Evolutionary conservation across 495 filamentous ascomycete genomes (phyloP).

Genomic region (Saxophila tyrrhenica): DNA sequence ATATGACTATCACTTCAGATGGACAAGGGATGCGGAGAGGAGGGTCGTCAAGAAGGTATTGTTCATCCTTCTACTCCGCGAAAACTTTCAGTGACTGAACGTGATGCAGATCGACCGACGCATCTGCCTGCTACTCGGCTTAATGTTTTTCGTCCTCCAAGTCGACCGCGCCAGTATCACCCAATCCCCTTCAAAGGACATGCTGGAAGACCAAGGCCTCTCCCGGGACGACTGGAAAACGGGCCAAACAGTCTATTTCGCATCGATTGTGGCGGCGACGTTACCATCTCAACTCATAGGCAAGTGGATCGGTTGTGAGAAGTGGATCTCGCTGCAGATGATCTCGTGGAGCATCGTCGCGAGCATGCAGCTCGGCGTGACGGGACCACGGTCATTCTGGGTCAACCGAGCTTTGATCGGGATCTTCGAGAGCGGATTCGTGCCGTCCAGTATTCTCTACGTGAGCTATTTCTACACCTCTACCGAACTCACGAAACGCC

Average conservation of each 20-base stretch:
- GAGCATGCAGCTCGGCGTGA: slow-evolving; percentile 53
- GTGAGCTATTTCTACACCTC: slow-evolving; percentile 44
- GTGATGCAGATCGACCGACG: slow-evolving; percentile 36
- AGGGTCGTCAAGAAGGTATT: slow-evolving; percentile 38
- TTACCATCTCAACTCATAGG: slow-evolving; percentile 39
- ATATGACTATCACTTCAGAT: slow-evolving; percentile 63
- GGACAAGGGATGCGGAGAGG: slow-evolving; percentile 59
- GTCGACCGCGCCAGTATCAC: slow-evolving; percentile 50
- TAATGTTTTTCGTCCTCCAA: slow-evolving; percentile 77
- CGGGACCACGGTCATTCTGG: slow-evolving; percentile 41
- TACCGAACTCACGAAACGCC: slow-evolving; percentile 39
- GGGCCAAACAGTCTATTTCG: slow-evolving; percentile 33
- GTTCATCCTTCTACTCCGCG: not conserved
- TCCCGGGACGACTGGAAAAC: slow-evolving; percentile 42
- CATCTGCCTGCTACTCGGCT: slow-evolving; percentile 53
- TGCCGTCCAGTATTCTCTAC: slow-evolving; percentile 38
- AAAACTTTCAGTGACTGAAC: not conserved
- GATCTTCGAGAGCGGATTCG: slow-evolving; percentile 34
- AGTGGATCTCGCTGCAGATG: slow-evolving; percentile 53
- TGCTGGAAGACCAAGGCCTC: slow-evolving; percentile 32
- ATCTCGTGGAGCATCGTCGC: slow-evolving; percentile 66
- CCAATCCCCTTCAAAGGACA: slow-evolving; percentile 23
- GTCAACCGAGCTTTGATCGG: slow-evolving; percentile 37
- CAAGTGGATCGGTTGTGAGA: slow-evolving; percentile 62
- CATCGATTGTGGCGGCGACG: slow-evolving; percentile 37